Evolutionary conservation across 352 stramenopile genomes (phyloP), one percentile per base, ranked within the genome.

Genomic region (Phytophthora boehmeriae): DNA sequence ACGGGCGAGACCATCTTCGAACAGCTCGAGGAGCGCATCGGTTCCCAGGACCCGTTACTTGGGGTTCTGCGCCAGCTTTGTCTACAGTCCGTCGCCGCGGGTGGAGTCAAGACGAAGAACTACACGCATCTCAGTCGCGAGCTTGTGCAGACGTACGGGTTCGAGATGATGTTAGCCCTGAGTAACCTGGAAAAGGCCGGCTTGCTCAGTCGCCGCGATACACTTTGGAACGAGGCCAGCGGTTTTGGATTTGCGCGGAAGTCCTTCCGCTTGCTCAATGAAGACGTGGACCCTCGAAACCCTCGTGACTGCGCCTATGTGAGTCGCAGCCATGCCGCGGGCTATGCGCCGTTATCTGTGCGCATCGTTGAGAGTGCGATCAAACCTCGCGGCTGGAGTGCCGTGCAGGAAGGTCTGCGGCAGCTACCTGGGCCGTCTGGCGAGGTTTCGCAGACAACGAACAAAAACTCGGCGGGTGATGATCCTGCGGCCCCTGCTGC

Each of bases 81-180:
- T 71, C 78, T 98, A 35, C 95, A 99, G 70, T 98, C 90, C 10
- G 74, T 98, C 28, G 95, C 91, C 17, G 85, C 80, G 23, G 96
- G 95, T 36, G 97, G 97, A 5, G 90, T 99, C 63, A 96, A 97
- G 67, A 87, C 92, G 8, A 96, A 95, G 65, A 93, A 96, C 64
- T 99, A 97, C 65, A 96, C 98, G 73, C 76, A 93, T 45, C 76
- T 99, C 10, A 89, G 94, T 27, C 85, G 91, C 32, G 90, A 98
- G 52, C 82, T 99, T 16, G 88, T 99, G 30, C 96, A 99, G 73
- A 98, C 92, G 0, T 99, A 99, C 66, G 97, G 96, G 5, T 99
- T 98, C 59, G 90, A 98, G 68, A 97, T 96, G 72, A 68, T 99
- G 44, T 78, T 97, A 19, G 85, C 94, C 17, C 68, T 99, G 9